Evolutionary conservation across 805 yeast species (phyloP), one percentile per base, ranked within the genome.

Genomic region (Osmozyma mogii): DNA sequence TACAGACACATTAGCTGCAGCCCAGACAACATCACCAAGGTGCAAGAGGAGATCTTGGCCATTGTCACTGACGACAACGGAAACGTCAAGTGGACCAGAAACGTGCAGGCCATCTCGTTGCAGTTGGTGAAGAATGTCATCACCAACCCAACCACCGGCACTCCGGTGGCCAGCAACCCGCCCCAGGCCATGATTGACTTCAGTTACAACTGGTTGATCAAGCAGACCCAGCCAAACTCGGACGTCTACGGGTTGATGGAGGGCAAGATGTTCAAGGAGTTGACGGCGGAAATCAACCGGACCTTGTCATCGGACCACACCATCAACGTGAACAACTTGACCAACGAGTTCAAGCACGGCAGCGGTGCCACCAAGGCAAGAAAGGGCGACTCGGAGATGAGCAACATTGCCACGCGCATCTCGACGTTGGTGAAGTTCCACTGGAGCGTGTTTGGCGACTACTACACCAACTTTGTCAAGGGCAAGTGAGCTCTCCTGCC

Each of bases 11-110:
- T 31, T 6, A 24, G 40, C 11, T 40, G 57, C 17, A 45, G 53
- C 23, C 49, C 58, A 13, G 63, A 61, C 28, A 52, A 64, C 24
- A 48, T 69, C 33, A 52, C 58, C 30, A 61, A 54, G 28, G 62
- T 84, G 32, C 84, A 80, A 52, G 75, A 65, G 29, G 89, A 84
- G 45, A 72, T 85, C 24, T 58, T 82, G 31, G 80, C 88, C 18
- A 80, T 84, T 26, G 84, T 84, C 11, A 74, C 85, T 19, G 94
- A 84, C 54, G 84, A 81, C 35, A 81, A 78, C 45, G 95, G 94
- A 2, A 83, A 82, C 50, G 75, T 84, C 35, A 84, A 87, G 58
- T 84, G 95, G 95, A 84, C 95, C 1, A 72, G 84, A 47, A 84
- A 84, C 52, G 72, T 84, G 15, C 70, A 75, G 39, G 65, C 81